Conservation (phyloP, 352 stramenopile species). For the Aphanomyces cochlioides region DNA sequence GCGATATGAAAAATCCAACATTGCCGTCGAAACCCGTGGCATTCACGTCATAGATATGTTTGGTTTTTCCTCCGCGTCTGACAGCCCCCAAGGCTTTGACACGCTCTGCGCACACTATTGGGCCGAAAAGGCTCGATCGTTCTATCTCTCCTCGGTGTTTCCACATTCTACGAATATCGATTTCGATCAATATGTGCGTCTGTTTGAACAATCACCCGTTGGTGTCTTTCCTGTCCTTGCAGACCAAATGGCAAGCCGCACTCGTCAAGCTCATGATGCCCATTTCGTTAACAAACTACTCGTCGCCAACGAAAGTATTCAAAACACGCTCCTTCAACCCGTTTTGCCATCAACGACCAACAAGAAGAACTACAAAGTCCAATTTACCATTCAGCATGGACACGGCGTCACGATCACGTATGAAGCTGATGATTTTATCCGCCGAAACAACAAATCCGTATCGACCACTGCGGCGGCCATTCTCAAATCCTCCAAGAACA, state of each 20-base stretch:
- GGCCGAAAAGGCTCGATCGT: conserved; percentile 78
- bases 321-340: conserved; percentile 51
- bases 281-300: conserved; percentile 79
- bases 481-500: conserved; percentile 82
- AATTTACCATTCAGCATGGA: conserved; percentile 75
- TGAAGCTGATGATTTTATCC: conserved; percentile 59
- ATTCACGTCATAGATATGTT: conserved; percentile 81
- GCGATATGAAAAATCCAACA: conserved; percentile 68
- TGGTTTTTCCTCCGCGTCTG: conserved; percentile 55
- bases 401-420: conserved; percentile 67
- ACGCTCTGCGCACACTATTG: conserved; percentile 83
- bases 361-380: conserved; percentile 70
- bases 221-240: conserved; percentile 70
- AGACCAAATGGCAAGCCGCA: conserved; percentile 51
- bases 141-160: conserved; percentile 47
- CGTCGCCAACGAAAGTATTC: conserved; percentile 68
- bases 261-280: conserved; percentile 63
- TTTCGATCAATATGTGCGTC: conserved; percentile 49
- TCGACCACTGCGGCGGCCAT: conserved; percentile 76
- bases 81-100: conserved; percentile 63
- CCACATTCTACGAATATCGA: conserved; percentile 6
- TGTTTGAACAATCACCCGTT: conserved; percentile 71
- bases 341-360: conserved; percentile 59
- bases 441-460: conserved; percentile 69
- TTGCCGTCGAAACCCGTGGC: conserved; percentile 72